Evolutionary conservation across 1,139 yeast genomes (phyloP), one percentile per base, ranked within the genome.

Genomic region (Blastobotrys proliferans): DNA sequence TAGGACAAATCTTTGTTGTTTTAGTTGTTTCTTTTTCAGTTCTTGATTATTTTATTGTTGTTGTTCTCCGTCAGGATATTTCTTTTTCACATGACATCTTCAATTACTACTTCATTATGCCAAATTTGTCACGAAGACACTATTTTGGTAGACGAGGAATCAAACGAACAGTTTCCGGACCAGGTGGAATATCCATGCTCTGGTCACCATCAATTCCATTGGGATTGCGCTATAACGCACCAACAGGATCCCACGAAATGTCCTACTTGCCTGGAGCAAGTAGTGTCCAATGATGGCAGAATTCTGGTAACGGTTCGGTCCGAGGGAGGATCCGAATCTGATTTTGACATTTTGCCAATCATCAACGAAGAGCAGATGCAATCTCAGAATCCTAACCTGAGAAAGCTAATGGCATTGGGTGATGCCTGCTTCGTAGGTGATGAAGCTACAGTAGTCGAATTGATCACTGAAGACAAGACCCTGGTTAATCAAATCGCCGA

Each of bases 381-480:
- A 34, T 35, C 34, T 4, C 24, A 35, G 3, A 35, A 48, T 19
- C 54, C 53, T 3, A 4, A 17, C 5, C 17, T 10, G 21, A 17
- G 36, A 13, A 10, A 24, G 18, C 13, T 27, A 2, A 17, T 21
- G 8, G 42, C 51, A 10, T 40, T 54, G 26, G 41, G 44, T 26
- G 50, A 45, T 6, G 52, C 54, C 11, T 50, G 55, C 34, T 51
- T 51, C 32, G 28, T 40, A 6, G 53, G 55, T 19, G 56, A 52
- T 43, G 48, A 47, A 35, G 54, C 38, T 14, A 44, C 49, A 19
- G 49, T 51, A 16, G 47, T 48, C 29, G 43, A 46, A 13, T 33
- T 51, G 16, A 36, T 46, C 5, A n/a, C 40, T 8, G 27, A 26
- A 29, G 44, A 32, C 32, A 9, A 30, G 14, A 10, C 14, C 3